Conservation (phyloP, 2,329 filamentous ascomycete genomes). For the Aspergillus arachidicola region DNA sequence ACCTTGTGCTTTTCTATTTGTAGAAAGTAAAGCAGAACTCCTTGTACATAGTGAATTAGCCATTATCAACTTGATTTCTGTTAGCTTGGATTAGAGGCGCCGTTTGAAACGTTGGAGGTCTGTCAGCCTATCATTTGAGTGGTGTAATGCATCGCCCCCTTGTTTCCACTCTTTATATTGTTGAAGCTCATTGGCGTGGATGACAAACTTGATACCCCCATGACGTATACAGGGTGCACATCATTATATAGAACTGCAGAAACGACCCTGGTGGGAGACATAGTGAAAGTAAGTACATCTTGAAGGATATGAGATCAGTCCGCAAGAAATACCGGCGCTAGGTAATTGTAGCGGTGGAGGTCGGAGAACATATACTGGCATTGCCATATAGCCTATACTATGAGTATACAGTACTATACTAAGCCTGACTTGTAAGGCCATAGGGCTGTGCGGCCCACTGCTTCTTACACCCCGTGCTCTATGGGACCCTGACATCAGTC, state of each 20-base stretch:
- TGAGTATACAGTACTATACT: background rate
- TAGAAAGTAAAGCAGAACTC: background rate
- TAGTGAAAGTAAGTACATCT: background rate
- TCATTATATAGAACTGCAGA: background rate
- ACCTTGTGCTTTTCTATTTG: background rate
- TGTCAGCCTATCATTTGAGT: background rate
- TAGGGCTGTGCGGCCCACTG: constrained; percentile 11
- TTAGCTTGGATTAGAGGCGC: too few relatives aligned
- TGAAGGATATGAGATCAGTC: constrained; percentile 1
- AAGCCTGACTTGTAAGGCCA: background rate
- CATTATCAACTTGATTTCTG: background rate
- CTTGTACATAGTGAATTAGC: background rate
- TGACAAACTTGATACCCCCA: background rate
- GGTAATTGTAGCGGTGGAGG: background rate
- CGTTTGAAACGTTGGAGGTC: background rate
- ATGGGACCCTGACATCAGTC: constrained; percentile 1
- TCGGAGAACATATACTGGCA: background rate
- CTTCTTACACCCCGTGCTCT: background rate
- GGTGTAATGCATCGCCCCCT: background rate
- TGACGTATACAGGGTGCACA: background rate
- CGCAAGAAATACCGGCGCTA: background rate
- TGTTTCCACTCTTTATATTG: background rate
- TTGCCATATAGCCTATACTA: background rate
- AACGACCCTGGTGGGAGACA: background rate
- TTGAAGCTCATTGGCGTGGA: background rate